Percentiles rank a stretch among this genome's conserved stretches.
Evolutionary conservation across 352 stramenopile species (phyloP).

Genomic region (Phytopythium litorale): DNA sequence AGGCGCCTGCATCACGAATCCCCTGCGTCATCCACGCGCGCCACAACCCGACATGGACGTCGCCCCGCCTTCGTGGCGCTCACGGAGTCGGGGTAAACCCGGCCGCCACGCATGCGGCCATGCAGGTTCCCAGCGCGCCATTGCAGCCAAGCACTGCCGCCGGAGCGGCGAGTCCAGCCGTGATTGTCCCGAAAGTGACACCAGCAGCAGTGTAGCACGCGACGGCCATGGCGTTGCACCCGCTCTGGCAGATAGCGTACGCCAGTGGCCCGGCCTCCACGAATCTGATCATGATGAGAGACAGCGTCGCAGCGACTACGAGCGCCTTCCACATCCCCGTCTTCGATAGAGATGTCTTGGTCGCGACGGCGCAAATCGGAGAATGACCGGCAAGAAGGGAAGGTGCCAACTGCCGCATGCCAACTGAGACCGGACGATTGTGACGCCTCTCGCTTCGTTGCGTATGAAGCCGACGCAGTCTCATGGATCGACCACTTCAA

Average conservation of each 20-base stretch:
- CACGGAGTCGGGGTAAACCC: slow-evolving; percentile 20
- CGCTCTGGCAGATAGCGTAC: slow-evolving; percentile 33
- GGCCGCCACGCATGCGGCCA: slow-evolving; percentile 30
- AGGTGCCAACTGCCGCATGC: too few relatives aligned
- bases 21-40: too few relatives aligned
- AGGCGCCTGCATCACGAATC: too few relatives aligned
- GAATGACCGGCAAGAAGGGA: not conserved
- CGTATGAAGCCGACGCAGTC: too few relatives aligned
- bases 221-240: slow-evolving; percentile 30
- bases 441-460: too few relatives aligned
- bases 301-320: not conserved
- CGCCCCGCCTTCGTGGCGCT: not conserved
- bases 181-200: slow-evolving; percentile 29
- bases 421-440: too few relatives aligned
- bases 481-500: not conserved
- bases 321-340: not conserved
- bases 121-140: slow-evolving; percentile 24
- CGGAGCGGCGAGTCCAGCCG: slow-evolving; percentile 9
- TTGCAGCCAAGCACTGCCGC: slow-evolving; percentile 23
- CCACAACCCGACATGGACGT: too few relatives aligned
- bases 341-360: not conserved
- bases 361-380: not conserved
- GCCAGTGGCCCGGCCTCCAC: slow-evolving; percentile 5
- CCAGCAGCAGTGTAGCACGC: slow-evolving; percentile 31
- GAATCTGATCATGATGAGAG: not conserved